Evolutionary conservation across 768 basidiomycete genomes (phyloP).

Genomic region (Piloderma croceum): DNA sequence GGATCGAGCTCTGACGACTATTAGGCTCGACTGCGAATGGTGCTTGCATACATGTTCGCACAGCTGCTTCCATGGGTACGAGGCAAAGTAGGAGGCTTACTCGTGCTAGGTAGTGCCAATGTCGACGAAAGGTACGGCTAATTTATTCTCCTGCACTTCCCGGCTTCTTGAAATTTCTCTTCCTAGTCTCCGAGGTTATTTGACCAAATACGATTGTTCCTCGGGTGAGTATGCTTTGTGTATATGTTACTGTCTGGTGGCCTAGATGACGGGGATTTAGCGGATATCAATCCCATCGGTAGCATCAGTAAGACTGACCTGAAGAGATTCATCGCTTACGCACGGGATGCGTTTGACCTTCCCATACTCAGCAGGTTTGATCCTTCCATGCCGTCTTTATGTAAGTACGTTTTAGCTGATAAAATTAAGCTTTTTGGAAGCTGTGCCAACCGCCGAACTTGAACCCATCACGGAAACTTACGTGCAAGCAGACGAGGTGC

Average conservation of each 20-base stretch:
- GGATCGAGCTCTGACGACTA: constrained; percentile 1
- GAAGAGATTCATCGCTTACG: constrained; percentile 91
- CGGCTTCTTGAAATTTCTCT: background rate
- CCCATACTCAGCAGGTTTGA: constrained; percentile 76
- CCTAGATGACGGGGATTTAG: constrained; percentile 30
- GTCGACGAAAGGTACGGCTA: constrained; percentile 84
- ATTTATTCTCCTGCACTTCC: background rate
- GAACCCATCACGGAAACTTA: constrained; percentile 94
- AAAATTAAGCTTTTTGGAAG: constrained; percentile 71
- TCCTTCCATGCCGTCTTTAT: constrained; percentile 1
- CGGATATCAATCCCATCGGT: constrained; percentile 98
- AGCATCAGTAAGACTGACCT: constrained; percentile 97
- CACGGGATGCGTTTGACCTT: constrained; percentile 69
- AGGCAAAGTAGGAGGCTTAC: constrained; percentile 75
- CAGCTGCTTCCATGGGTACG: constrained; percentile 91
- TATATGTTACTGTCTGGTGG: background rate
- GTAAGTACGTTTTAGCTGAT: constrained; percentile 2
- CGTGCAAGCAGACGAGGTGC: constrained; percentile 91
- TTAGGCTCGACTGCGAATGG: constrained; percentile 90
- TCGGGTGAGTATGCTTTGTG: constrained; percentile 45
- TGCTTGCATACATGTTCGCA: constrained; percentile 90
- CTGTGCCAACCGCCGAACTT: constrained; percentile 91
- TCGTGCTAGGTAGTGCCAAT: constrained; percentile 96
- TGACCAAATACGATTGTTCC: constrained; percentile 97
- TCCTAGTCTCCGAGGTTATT: constrained; percentile 82